Percentiles rank a stretch among this genome's conserved stretches.
phyloP scores from a whole-genome alignment of 1,284 basidiomycete species.

The Anthracocystis walkeri region DNA sequence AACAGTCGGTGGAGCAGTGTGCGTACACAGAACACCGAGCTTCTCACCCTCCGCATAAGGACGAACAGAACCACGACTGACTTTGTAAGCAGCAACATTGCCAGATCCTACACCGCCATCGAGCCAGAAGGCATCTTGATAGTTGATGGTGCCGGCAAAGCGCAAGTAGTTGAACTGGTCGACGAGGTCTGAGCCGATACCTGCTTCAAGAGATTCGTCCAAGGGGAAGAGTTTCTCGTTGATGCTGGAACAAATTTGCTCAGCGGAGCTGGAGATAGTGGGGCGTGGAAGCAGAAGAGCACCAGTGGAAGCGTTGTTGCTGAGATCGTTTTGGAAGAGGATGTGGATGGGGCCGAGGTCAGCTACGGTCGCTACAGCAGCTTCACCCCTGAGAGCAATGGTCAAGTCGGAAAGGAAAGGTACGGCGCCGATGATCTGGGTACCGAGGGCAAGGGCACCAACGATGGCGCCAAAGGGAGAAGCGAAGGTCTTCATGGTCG shows the following conservation, averaged over 20 bases:
- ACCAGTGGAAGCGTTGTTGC: conserved; percentile 38
- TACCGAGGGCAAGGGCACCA: conserved; percentile 19
- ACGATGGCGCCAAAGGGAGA: conserved; percentile 12
- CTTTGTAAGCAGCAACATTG: conserved; percentile 29
- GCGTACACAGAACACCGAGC: conserved; percentile 46
- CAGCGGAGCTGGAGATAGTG: conserved; percentile 30
- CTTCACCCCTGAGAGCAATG: background rate
- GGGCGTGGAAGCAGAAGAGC: conserved; percentile 47
- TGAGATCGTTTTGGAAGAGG: conserved; percentile 60
- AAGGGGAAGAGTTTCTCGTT: conserved; percentile 51
- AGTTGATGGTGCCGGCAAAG: conserved; percentile 25
- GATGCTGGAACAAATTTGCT: conserved; percentile 36
- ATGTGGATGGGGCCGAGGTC: conserved; percentile 44
- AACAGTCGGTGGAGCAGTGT: conserved; percentile 23
- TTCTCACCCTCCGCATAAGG: conserved; percentile 24
- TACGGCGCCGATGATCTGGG: conserved; percentile 8
- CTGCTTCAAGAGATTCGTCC: conserved; percentile 22
- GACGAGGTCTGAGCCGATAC: conserved; percentile 30
- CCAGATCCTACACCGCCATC: background rate
- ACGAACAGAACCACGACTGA: conserved; percentile 19
- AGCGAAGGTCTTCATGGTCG: conserved; percentile 21
- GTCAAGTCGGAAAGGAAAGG: conserved; percentile 11
- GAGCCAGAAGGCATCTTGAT: conserved; percentile 33
- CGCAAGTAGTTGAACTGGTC: conserved; percentile 46
- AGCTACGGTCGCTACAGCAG: conserved; percentile 12